Evolutionary conservation across 345 rosid species (phyloP).

Genomic region (Trapa incisa): DNA sequence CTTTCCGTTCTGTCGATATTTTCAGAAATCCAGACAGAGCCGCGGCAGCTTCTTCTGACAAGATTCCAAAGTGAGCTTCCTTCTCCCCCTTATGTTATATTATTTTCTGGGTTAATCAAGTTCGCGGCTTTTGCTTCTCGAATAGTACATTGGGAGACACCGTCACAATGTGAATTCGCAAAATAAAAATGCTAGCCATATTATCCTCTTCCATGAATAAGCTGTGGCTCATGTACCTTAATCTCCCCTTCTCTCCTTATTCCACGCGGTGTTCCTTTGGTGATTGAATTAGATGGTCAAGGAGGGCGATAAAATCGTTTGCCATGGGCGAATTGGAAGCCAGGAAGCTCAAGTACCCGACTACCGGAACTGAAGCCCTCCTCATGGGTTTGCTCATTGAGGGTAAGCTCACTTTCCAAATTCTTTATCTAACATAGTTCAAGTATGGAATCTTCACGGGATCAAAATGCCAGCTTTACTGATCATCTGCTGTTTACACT

Average conservation of each 20-base stretch:
- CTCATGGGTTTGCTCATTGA: slow-evolving; percentile 69
- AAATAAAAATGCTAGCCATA: background rate
- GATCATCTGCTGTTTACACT: background rate
- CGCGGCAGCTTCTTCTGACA: slow-evolving; percentile 22
- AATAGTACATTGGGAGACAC: background rate
- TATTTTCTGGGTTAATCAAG: background rate
- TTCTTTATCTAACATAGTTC: background rate
- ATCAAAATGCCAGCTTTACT: too few relatives aligned
- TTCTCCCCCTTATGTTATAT: too few relatives aligned
- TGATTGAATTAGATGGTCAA: slow-evolving; percentile 56
- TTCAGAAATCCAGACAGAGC: slow-evolving; percentile 50
- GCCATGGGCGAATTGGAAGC: slow-evolving; percentile 72
- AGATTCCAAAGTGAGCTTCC: slow-evolving; percentile 51
- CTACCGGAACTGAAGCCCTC: slow-evolving; percentile 72
- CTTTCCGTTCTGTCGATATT: slow-evolving; percentile 6
- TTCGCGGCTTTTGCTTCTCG: background rate
- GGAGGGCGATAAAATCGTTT: slow-evolving; percentile 64
- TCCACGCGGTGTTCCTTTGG: background rate
- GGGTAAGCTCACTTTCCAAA: slow-evolving; percentile 25
- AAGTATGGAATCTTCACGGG: background rate
- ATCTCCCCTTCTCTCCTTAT: background rate
- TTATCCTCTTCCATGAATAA: background rate
- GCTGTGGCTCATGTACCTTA: background rate
- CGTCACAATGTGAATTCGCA: background rate
- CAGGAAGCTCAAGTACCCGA: slow-evolving; percentile 60